Percentiles rank a stretch among this genome's conserved stretches.
These are phyloP conservation scores for Cryptococcus wingfieldii DNA, from an alignment of 1,284 basidiomycete genomes.

Conservation along the genomic window DNA sequence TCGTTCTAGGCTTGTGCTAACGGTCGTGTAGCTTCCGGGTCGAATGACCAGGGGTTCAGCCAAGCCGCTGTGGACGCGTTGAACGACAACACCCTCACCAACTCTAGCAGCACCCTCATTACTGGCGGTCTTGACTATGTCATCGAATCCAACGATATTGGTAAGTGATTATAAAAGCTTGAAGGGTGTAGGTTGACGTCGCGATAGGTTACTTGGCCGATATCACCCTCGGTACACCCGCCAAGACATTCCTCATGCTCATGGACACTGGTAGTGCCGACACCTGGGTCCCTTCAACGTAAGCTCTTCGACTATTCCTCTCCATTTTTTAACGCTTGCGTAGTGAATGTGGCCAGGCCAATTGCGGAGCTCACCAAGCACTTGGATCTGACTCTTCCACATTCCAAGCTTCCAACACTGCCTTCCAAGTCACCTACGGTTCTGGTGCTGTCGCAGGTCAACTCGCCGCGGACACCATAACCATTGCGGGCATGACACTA, in stretches of 20 bases:
- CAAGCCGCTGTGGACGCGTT: conserved; percentile 8
- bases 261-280: conserved; percentile 85
- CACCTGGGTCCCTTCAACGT: conserved; percentile 64
- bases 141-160: conserved; percentile 23
- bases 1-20: neutral
- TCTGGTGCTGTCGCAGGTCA: conserved; percentile 65
- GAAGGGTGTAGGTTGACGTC: neutral
- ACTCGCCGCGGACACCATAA: conserved; percentile 64
- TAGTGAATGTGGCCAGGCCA: conserved; percentile 4
- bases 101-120: conserved; percentile 10
- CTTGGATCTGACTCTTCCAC: conserved; percentile 55
- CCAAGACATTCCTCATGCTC: conserved; percentile 64
- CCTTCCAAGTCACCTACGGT: conserved; percentile 71
- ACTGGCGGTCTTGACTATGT: conserved; percentile 16
- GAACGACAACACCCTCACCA: conserved; percentile 6
- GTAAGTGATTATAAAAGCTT: conserved; percentile 3
- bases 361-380: conserved; percentile 60
- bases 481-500: conserved; percentile 63
- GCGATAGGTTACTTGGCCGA: conserved; percentile 60
- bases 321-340: neutral
- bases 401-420: conserved; percentile 50
- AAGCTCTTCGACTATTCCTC: neutral
- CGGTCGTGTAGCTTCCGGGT: conserved; percentile 9
- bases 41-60: conserved; percentile 20
- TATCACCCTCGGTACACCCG: conserved; percentile 73